Percentiles rank a stretch among this genome's conserved stretches.
Evolutionary conservation across 208 protist genomes (phyloP).

Genomic region (Trypanosoma melophagium): DNA sequence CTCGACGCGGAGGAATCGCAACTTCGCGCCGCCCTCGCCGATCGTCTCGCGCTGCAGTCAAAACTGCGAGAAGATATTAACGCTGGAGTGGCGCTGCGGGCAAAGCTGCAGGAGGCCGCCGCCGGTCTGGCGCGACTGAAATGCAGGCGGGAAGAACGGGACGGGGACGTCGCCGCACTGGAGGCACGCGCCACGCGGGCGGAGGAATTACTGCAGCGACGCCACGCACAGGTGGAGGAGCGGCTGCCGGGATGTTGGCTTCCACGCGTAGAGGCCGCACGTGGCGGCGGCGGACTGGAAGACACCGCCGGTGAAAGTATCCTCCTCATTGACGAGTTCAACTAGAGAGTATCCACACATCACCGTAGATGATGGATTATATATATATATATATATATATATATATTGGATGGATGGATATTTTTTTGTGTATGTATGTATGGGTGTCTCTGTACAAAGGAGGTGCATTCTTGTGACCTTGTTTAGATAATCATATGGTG

Average conservation of each 20-base stretch:
- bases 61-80: conserved; percentile 46
- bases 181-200: conserved; percentile 60
- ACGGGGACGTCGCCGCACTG: conserved; percentile 65
- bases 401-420: no score
- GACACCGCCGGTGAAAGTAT: conserved; percentile 80
- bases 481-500: no score
- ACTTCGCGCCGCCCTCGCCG: conserved; percentile 34
- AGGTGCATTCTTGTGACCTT: no score
- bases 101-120: conserved; percentile 36
- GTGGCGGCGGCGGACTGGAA: conserved; percentile 40
- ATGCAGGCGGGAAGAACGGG: conserved; percentile 71
- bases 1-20: conserved; percentile 67
- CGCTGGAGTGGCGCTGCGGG: conserved; percentile 45
- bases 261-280: conserved; percentile 46
- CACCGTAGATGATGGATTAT: no score
- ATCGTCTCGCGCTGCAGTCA: conserved; percentile 39
- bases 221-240: conserved; percentile 57
- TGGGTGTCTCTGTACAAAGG: no score
- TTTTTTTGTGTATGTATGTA: no score
- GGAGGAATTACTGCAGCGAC: conserved; percentile 63
- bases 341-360: conserved; percentile 1
- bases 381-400: no score
- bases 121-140: conserved; percentile 59
- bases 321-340: conserved; percentile 71
- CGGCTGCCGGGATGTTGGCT: conserved; percentile 52